A percentile compares a stretch with the other conserved stretches of the same genome.
phyloP scores from a whole-genome alignment of 2,329 filamentous ascomycete species.

The Aspergillus sp. region DNA sequence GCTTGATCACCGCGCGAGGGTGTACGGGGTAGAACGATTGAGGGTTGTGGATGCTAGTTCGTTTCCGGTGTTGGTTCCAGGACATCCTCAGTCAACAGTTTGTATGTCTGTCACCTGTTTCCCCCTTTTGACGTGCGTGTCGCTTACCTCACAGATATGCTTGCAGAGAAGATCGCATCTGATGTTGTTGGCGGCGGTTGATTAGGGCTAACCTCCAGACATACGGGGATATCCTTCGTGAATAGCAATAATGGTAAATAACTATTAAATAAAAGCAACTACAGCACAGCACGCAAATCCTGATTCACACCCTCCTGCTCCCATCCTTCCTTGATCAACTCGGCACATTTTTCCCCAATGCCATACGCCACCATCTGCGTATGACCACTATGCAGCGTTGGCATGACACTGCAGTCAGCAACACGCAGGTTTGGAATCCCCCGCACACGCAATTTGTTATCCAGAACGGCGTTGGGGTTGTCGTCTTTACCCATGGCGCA shows the following conservation, averaged over 20 bases:
- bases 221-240: background rate
- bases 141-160: constrained; percentile 22
- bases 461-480: constrained; percentile 46
- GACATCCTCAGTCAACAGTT: constrained; percentile 36
- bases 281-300: background rate
- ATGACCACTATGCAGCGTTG: constrained; percentile 43
- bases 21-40: constrained; percentile 24
- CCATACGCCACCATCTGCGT: constrained; percentile 53
- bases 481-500: constrained; percentile 47
- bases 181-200: constrained; percentile 12
- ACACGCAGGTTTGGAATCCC: constrained; percentile 49
- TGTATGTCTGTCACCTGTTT: constrained; percentile 19
- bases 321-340: constrained; percentile 42
- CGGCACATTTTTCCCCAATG: constrained; percentile 48
- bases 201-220: background rate
- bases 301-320: background rate
- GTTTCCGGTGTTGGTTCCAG: constrained; percentile 32
- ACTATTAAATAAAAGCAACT: background rate
- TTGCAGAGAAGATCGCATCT: constrained; percentile 38
- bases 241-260: background rate
- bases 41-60: constrained; percentile 32
- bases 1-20: constrained; percentile 23
- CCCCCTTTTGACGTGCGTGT: background rate
- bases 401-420: constrained; percentile 48
- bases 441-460: constrained; percentile 45